Base-by-base conservation (phyloP, 805 yeast species). In the Candida bentonensis region DNA sequence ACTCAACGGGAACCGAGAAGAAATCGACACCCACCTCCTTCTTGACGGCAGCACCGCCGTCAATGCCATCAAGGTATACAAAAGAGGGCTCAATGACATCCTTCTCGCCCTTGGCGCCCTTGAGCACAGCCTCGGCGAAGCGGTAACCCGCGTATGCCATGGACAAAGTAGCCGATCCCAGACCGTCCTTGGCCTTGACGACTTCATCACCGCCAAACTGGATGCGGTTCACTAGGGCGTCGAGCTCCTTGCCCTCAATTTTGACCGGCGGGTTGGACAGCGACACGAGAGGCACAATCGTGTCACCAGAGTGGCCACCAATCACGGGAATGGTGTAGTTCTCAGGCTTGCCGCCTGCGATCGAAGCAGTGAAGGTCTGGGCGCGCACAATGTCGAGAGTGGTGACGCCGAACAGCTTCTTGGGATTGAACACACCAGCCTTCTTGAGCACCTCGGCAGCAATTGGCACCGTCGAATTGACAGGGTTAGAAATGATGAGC, bases 181-280 rank as follows among this genome's bases (percentile, higher is more conserved):
- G 79, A 51, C 96, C 96, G 56, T 84, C 81, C 70, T 88, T 88
- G 46, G 96, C 96, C 68, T 82, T 72, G 51, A 88, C 97, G 41
- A 88, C 95, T 66, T 89, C 96, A 62, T 88, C 97, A 60, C 97
- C 97, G 49, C 94, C 95, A 55, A 82, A 87, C 69, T 88, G 96
- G 53, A 88, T 88, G 67, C 97, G 78, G 73, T 85, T 73, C 56
- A 86, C 76, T 54, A 88, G 74, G 49, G 74, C 74, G 56, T 76
- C 76, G 44, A 57, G 54, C 55, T 59, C 61, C 54, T 58, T 62
- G 57, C 59, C 44, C 61, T 67, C 57, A 56, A 57, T 54, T 59
- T 58, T 47, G 57, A 65, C 49, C 45, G 49, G 44, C 43, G 69
- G 68, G 41, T 49, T 42, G 22, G 56, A 40, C 47, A 53, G 56